phyloP scores from a whole-genome alignment of 805 yeast genomes.

The Metschnikowia shivogae region DNA sequence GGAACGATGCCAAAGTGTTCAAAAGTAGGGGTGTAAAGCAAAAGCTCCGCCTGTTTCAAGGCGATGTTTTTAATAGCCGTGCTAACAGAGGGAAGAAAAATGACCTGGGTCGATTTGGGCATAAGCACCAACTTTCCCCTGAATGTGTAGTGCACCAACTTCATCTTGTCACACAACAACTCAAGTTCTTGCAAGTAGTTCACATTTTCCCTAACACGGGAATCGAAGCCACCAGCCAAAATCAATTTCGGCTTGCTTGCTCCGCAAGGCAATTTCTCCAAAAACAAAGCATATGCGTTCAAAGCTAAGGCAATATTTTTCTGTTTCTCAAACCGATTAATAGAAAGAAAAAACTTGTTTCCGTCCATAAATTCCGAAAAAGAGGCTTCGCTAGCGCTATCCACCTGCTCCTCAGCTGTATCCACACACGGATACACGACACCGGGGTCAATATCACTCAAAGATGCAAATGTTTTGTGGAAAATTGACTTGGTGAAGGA shows the following conservation, averaged over 20 bases:
- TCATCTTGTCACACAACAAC: constrained; percentile 40
- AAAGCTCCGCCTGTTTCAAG: constrained; percentile 50
- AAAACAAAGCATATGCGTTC: constrained; percentile 52
- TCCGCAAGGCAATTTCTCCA: constrained; percentile 26
- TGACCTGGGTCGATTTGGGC: constrained; percentile 43
- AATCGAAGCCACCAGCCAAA: constrained; percentile 90
- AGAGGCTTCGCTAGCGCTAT: constrained; percentile 25
- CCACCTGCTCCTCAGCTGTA: constrained; percentile 19
- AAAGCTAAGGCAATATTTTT: constrained; percentile 81
- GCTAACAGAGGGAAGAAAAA: constrained; percentile 80
- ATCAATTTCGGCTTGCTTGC: constrained; percentile 46
- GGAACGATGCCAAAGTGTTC: constrained; percentile 99
- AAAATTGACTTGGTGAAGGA: constrained; percentile 73
- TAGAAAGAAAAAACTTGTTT: constrained; percentile 54
- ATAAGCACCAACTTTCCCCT: constrained; percentile 35
- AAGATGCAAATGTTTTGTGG: constrained; percentile 52
- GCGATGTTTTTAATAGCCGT: constrained; percentile 61
- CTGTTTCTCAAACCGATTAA: constrained; percentile 86
- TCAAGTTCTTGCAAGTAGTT: constrained; percentile 62
- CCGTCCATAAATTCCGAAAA: constrained; percentile 33
- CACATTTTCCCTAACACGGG: constrained; percentile 69
- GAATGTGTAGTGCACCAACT: constrained; percentile 45
- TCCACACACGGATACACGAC: constrained; percentile 82
- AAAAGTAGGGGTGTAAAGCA: constrained; percentile 82
- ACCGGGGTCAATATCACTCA: constrained; percentile 40